Evolutionary conservation across 192 early-diverging fungal genomes (phyloP).

Genomic region (Spizellomyces sp.): DNA sequence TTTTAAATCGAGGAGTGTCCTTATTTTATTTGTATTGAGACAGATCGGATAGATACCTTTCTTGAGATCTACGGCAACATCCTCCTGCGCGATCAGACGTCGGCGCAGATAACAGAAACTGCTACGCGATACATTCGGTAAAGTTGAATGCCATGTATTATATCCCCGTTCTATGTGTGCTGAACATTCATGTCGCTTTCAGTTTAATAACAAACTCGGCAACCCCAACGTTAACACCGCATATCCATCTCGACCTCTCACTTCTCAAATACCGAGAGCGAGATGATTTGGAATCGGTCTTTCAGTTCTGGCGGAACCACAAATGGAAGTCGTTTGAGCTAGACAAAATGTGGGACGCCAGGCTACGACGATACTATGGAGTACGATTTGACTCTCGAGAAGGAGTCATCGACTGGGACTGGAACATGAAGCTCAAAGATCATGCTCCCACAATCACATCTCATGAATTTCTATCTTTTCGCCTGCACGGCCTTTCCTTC

Average conservation of each 20-base stretch:
- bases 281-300: constrained; percentile 60
- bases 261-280: constrained; percentile 52
- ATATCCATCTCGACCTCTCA: constrained; percentile 5
- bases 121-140: background rate
- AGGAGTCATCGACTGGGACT: constrained; percentile 63
- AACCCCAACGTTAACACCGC: background rate
- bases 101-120: constrained; percentile 13
- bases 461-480: constrained; percentile 46
- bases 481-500: constrained; percentile 47
- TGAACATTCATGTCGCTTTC: no score
- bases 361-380: constrained; percentile 42
- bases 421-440: constrained; percentile 58
- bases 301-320: constrained; percentile 57
- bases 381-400: constrained; percentile 53
- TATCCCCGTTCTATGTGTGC: no score
- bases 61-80: constrained; percentile 60
- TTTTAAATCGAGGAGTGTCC: constrained; percentile 13
- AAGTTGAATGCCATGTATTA: no score
- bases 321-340: constrained; percentile 39
- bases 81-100: constrained; percentile 43
- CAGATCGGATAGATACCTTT: constrained; percentile 50
- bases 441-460: constrained; percentile 6
- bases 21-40: background rate
- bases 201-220: no score
- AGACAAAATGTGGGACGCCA: constrained; percentile 40